These are phyloP conservation scores for Hymenoscyphus repandus DNA, from an alignment of 2,329 filamentous ascomycete species.

Conservation along the genomic window DNA sequence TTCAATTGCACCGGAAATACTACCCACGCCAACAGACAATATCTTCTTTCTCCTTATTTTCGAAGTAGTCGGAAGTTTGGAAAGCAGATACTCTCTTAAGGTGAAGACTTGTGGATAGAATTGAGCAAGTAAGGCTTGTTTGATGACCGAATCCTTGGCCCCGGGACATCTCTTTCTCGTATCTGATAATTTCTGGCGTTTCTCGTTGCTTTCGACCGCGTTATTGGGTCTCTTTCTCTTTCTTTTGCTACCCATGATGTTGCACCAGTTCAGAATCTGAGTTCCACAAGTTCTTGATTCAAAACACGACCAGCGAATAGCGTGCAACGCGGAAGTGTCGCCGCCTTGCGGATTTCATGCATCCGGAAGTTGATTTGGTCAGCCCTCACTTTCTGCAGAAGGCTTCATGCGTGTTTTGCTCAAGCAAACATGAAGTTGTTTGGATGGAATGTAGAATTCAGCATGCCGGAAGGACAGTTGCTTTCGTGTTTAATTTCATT, in stretches of 20 bases:
- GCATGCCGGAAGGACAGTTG: not conserved
- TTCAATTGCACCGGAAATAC: conserved; percentile 6
- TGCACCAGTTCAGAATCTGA: not conserved
- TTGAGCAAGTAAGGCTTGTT: conserved; percentile 60
- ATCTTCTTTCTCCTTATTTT: conserved; percentile 56
- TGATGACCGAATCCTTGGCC: conserved; percentile 24
- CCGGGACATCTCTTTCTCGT: not conserved
- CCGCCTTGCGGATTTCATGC: not conserved
- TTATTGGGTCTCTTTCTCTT: conserved; percentile 32
- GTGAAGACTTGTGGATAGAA: conserved; percentile 64
- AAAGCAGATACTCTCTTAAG: conserved; percentile 66
- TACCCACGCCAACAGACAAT: conserved; percentile 31
- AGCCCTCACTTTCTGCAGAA: not conserved
- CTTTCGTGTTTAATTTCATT: not conserved
- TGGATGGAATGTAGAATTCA: not conserved
- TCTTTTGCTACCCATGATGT: conserved; percentile 37
- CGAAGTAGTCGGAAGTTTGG: conserved; percentile 61
- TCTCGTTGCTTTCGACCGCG: conserved; percentile 19
- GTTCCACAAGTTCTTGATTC: not conserved
- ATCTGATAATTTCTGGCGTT: conserved; percentile 24
- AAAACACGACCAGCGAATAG: not conserved
- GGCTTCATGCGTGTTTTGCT: too few species aligned
- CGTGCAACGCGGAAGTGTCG: not conserved
- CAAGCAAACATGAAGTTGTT: not conserved
- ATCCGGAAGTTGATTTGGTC: too few species aligned